Evolutionary conservation across 331 rosid species (phyloP).

Genomic region (Quercus tomentella): DNA sequence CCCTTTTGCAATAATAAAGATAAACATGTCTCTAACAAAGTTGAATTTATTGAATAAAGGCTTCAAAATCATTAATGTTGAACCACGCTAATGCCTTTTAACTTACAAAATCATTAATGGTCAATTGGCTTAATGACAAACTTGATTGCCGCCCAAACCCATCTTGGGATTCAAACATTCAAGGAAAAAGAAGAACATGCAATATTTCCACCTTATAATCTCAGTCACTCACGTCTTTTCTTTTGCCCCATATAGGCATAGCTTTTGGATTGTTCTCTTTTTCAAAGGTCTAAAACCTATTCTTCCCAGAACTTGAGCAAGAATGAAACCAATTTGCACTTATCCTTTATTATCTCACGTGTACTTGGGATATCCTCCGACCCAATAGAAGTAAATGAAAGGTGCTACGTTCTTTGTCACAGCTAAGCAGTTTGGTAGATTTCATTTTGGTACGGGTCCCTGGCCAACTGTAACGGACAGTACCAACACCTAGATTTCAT

Average conservation of each 20-base stretch:
- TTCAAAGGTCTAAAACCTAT: slow-evolving; percentile 19
- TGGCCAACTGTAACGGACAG: slow-evolving; percentile 24
- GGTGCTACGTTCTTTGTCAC: slow-evolving; percentile 17
- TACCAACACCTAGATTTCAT: slow-evolving; percentile 22
- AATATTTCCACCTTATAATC: background rate
- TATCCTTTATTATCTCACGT: slow-evolving; percentile 6
- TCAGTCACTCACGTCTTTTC: slow-evolving; percentile 13
- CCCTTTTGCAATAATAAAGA: too few relatives aligned
- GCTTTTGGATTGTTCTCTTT: slow-evolving; percentile 13
- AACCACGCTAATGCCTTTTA: too few relatives aligned
- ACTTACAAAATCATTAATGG: background rate
- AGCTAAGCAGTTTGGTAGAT: slow-evolving; percentile 23
- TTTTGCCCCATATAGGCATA: slow-evolving; percentile 12
- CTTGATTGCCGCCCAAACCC: slow-evolving; percentile 19
- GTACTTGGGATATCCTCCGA: background rate
- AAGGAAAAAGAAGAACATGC: background rate
- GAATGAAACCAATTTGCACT: slow-evolving; percentile 13
- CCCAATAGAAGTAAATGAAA: background rate
- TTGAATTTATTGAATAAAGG: too few relatives aligned
- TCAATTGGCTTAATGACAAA: background rate
- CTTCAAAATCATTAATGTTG: too few relatives aligned
- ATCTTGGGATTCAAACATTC: background rate
- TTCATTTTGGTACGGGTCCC: slow-evolving; percentile 32
- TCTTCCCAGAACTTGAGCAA: background rate
- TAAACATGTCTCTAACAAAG: too few relatives aligned